Conservation (phyloP, 495 filamentous ascomycete genomes). For the Cercophora sp. region DNA sequence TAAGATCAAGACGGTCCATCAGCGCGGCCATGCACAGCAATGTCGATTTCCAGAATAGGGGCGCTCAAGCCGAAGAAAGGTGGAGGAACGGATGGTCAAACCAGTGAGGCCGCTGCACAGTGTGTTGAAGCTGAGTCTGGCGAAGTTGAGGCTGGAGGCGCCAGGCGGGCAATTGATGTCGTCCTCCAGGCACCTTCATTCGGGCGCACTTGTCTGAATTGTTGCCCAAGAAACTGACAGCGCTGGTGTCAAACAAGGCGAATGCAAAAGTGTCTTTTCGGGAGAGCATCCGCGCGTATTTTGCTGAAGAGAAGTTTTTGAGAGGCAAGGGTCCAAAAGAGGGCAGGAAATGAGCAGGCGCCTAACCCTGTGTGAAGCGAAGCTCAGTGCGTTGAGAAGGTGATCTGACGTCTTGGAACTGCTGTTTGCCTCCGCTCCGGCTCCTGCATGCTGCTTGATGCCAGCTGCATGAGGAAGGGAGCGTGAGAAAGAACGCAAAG, state of each 20-base stretch:
- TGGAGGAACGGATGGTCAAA: neutral
- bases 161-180: no score
- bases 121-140: neutral
- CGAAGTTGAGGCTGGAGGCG: no score
- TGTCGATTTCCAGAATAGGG: no score
- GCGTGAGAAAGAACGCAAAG: neutral
- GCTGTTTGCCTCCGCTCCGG: neutral
- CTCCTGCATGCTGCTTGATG: neutral
- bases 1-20: conserved; percentile 9
- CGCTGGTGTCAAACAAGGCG: neutral
- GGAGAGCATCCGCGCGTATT: conserved; percentile 1
- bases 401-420: neutral
- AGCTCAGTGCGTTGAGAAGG: neutral
- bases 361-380: no score
- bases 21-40: conserved; percentile 6
- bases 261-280: neutral
- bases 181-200: no score
- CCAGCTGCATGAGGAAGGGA: neutral
- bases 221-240: neutral
- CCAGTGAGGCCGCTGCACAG: neutral
- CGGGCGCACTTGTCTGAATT: neutral
- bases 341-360: no score
- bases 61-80: neutral
- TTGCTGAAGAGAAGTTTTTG: neutral
- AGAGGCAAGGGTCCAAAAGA: no score